phyloP scores from a whole-genome alignment of 164 flowering plant genomes.

The Echeveria elegans region DNA sequence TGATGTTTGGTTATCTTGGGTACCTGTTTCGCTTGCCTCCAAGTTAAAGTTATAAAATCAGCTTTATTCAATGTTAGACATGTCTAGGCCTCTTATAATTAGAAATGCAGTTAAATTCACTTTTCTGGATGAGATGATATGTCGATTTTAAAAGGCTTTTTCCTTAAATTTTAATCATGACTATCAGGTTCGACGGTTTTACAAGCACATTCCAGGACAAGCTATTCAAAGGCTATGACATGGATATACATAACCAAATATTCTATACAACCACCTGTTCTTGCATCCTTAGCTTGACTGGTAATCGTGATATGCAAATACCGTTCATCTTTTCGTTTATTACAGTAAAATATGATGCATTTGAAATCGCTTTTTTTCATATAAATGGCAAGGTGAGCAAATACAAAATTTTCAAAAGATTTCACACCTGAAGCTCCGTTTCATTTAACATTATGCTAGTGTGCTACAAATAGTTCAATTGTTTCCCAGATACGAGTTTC shows the following conservation, averaged over 20 bases:
- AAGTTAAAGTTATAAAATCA: neutral
- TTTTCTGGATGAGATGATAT: neutral
- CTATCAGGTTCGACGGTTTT: conserved; percentile 86
- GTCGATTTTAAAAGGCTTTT: neutral
- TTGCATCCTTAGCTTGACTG: conserved; percentile 81
- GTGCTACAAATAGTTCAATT: too few species aligned
- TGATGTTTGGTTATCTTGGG: conserved; percentile 94
- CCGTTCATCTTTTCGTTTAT: neutral
- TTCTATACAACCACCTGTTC: conserved; percentile 93
- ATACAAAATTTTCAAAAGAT: neutral
- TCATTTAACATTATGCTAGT: too few species aligned
- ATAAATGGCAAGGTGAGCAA: neutral
- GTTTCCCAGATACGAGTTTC: too few species aligned
- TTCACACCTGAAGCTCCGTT: too few species aligned
- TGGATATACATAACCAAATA: conserved; percentile 96
- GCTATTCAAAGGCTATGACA: conserved; percentile 90
- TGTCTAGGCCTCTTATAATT: neutral
- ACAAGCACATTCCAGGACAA: too few species aligned
- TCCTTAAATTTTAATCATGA: neutral
- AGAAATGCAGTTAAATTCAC: neutral
- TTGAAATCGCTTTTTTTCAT: too few species aligned
- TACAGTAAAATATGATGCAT: neutral
- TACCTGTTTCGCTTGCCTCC: neutral
- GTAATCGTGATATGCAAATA: too few species aligned
- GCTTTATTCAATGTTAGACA: neutral